Base-by-base conservation (phyloP, 2,329 filamentous ascomycete species). In the Aureobasidium vineae region DNA sequence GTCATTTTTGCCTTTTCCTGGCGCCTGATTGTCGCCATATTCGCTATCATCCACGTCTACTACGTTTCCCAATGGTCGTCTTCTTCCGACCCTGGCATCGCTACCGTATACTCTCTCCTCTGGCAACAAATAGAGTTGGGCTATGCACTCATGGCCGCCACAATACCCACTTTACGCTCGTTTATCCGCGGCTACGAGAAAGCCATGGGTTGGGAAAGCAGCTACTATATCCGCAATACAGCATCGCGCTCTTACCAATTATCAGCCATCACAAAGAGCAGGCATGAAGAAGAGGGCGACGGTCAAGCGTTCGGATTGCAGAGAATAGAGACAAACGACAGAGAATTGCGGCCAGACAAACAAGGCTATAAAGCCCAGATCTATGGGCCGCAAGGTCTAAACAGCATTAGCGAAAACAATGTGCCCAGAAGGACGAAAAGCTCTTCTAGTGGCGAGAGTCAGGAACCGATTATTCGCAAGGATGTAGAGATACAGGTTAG, bases 1-100 rank as follows among this genome's bases (percentile, higher is more conserved):
- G 72, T 75, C 16, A 68, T 71, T 36, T 66, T 70, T 41, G 73
- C 72, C 13, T 75, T 75, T 60, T 70, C 68, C n/a, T 73, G 74
- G 59, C 67, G 73, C 36, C 59, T 73, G 66, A 28, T 45, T 26
- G 65, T 66, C 53, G 56, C 68, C 43, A 41, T 71, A 28, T 66
- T 71, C 56, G 65, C 54, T 1, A 31, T 40, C 54, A 54, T 66
- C n/a, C 65, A 63, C 36, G 65, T 50, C 31, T 45, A 60, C 45
- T 59, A 59, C 40, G 61, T 73, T 26, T 66, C 66, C 19, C 54
- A 47, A 28, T 52, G 57, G 36, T 53, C 40, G 11, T 10, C 15
- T 0, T 70, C 70, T 36, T 40, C 65, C 26, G 70, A 72, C 57
- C 67, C 69, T 0, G 70, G 71, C 50, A 68, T 71, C 38, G 70